Evolutionary conservation across 2,329 filamentous ascomycete genomes (phyloP), one percentile per base, ranked within the genome.

Genomic region (Neoascochyta sp.): DNA sequence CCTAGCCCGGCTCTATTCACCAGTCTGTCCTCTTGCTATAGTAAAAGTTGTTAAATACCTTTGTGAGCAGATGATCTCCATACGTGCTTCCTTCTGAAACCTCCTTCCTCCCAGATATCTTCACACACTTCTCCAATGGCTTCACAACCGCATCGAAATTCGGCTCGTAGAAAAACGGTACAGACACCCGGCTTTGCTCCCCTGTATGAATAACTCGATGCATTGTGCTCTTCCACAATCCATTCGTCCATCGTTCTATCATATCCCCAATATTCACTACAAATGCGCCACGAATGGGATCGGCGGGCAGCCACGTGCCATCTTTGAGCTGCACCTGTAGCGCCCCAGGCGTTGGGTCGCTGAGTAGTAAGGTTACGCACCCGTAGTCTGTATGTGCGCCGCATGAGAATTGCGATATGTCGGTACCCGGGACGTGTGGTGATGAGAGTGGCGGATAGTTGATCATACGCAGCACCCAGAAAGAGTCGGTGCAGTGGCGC

Each of bases 201-300:
- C 57, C 59, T 20, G 18, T 12, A 41, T 72, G 68, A 3, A 72
- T 54, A 7, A 72, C 69, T 4, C 68, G 50, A 49, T 73, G 69
- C 18, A 60, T 41, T 1, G 68, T 71, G 14, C 52, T 61, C 36
- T 62, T 61, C 54, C 65, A 69, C 24, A 59, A 15, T 17, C 64
- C 67, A 27, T 65, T 64, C 10, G 67, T 68, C 65, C 65, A 68
- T 23, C 64, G 48, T 51, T 69, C 62, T 38, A 72, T 62, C 63
- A 71, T 66, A 39, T 73, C 69, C 1, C 69, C 69, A 24, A 73
- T 66, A 39, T 73, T 72, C 5, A 73, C 66, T 3, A 72, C 67
- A 31, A 68, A 70, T 0, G 64, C 57, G 10, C 65, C 68, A 3
- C 59, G 53, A 0, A 69, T 51, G 0, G 68, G 68, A 26, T 70